A percentile compares a stretch with the other conserved stretches of the same genome.
These are phyloP conservation scores for Pelargonium myrrhifolium DNA, from an alignment of 441 rosid genomes.

Conservation along the genomic window DNA sequence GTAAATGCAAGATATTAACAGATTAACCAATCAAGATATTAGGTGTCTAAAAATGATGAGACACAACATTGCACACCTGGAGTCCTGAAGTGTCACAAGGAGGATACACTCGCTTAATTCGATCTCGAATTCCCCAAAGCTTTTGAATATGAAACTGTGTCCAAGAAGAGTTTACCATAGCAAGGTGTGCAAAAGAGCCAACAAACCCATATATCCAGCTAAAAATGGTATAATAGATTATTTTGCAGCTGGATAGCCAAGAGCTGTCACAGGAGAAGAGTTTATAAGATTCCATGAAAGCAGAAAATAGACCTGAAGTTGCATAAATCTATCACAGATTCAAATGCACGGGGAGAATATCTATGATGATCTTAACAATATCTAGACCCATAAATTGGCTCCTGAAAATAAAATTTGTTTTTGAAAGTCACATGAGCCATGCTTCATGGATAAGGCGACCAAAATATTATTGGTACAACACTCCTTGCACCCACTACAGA, in stretches of 20 bases:
- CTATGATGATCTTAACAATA: neutral
- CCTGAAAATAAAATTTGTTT: neutral
- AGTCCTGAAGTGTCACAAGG: constrained; percentile 92
- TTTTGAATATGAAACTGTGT: constrained; percentile 71
- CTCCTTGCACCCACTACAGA: no score
- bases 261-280: constrained; percentile 34
- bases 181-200: constrained; percentile 77
- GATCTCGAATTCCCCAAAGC: constrained; percentile 66
- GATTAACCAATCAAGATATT: neutral
- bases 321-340: neutral
- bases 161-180: constrained; percentile 96
- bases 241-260: constrained; percentile 68
- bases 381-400: neutral
- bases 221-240: constrained; percentile 60
- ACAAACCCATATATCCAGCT: constrained; percentile 81
- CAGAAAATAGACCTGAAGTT: neutral
- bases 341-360: neutral
- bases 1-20: neutral
- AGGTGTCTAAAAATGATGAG: neutral
- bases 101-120: constrained; percentile 72
- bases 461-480: no score
- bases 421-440: neutral
- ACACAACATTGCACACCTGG: constrained; percentile 44
- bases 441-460: no score
- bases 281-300: constrained; percentile 5